phyloP scores from a whole-genome alignment of 257 asterid genomes.

The Scutellaria minor region DNA sequence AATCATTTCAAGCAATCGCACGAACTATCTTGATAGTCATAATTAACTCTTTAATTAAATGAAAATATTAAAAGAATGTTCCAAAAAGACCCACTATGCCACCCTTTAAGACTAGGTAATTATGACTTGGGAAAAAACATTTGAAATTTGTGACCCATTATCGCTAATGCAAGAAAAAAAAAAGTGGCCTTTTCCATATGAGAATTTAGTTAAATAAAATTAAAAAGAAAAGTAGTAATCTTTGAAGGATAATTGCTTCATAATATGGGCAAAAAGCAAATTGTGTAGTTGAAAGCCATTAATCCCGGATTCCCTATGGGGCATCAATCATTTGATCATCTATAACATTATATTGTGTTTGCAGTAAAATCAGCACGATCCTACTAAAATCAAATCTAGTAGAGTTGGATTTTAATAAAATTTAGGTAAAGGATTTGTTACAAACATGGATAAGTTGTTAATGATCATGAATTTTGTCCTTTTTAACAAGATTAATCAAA shows the following conservation, averaged over 20 bases:
- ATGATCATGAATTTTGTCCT: no score
- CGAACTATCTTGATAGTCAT: constrained; percentile 37
- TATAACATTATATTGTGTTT: constrained; percentile 13
- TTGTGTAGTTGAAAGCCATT: constrained; percentile 53
- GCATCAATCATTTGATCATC: constrained; percentile 39
- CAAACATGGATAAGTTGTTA: no score
- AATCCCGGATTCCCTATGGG: constrained; percentile 48
- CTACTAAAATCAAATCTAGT: not conserved
- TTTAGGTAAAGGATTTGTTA: not conserved
- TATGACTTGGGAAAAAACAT: constrained; percentile 40
- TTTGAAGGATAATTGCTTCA: constrained; percentile 41
- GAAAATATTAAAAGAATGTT: constrained; percentile 35
- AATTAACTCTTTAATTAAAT: constrained; percentile 26
- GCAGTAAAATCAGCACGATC: constrained; percentile 16
- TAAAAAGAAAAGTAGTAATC: not conserved
- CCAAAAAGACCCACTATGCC: constrained; percentile 39
- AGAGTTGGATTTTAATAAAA: not conserved
- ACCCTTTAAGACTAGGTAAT: constrained; percentile 43
- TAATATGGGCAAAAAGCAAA: constrained; percentile 38
- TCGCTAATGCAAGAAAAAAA: constrained; percentile 39
- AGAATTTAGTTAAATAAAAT: not conserved
- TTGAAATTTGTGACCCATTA: constrained; percentile 36
- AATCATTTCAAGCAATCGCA: constrained; percentile 35
- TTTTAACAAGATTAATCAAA: no score
- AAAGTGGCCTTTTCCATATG: constrained; percentile 38